Evolutionary conservation across 306 rosid genomes (phyloP), one percentile per base, ranked within the genome.

Genomic region (Fragaria ananassa): DNA sequence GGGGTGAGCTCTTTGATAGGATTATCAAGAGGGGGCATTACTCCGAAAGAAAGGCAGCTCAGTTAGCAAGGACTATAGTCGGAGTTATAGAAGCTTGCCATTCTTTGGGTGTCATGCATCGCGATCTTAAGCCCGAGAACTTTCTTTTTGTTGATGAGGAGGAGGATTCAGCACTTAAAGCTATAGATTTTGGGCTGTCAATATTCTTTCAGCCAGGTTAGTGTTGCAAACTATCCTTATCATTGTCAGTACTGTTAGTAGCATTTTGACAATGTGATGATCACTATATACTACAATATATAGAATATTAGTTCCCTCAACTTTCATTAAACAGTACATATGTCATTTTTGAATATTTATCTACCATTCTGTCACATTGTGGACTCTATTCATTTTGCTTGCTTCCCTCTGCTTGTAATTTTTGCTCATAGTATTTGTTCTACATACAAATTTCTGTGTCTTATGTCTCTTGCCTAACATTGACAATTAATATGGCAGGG

Each of bases 111-210:
- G 98, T 94, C 14, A 94, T 94, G 98, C 98, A 94, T 72, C 89
- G 98, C 1, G 98, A 94, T 78, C 96, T 94, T 57, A 94, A 94
- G 84, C 98, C 98, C 0, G 98, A 94, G 86, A 94, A 92, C 72
- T 94, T 94, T 63, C 93, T 94, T 71, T 94, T 94, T 41, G 88
- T 90, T 23, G 84, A 90, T 85, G 81, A 85, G 35, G 65, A 86
- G 19, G 98, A 94, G 83, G 97, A 94, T 35, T 74, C 98, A 0
- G 84, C 88, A n/a, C 93, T 92, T 19, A 89, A 90, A 86, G 96
- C 96, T 19, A 94, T 94, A 37, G 98, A 92, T 88, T 94, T 94
- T 76, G 98, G 98, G 65, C 57, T 94, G 18, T 94, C 98, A 39
- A 62, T 90, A 1, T 94, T 94, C 86, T 94, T 92, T 85, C 88